Base-by-base conservation (phyloP, 495 filamentous ascomycete genomes). In the Aspergillus sclerotiicarbonarius region DNA sequence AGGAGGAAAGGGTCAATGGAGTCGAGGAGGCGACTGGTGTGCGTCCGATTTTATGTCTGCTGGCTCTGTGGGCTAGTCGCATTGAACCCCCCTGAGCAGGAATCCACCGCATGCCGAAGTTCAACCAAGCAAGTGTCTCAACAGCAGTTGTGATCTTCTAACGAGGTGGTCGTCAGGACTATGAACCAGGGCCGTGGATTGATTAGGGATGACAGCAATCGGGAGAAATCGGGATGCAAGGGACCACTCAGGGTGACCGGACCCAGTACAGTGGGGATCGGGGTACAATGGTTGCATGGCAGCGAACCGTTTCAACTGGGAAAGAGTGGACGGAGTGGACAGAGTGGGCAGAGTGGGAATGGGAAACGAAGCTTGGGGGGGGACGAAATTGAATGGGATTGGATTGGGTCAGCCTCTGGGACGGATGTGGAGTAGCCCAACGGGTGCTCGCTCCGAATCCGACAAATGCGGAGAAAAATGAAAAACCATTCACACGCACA, bases 201-300 rank as follows among this genome's bases (percentile, higher is more conserved):
- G 54, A 45, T 46, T 62, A 50, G 68, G 59, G 64, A 63, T 57
- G 67, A 54, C 56, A 71, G 67, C 63, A 62, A 70, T 76, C 73
- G 73, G 73, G 67, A 76, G 72, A 71, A 76, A 57, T 73, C 73
- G 73, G 73, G 65, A 60, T 57, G 51, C 53, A 61, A 67, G 61
- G 64, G 59, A 56, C 63, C 62, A 65, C 61, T 67, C 57, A 67
- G 67, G 65, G 52, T 51, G 59, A 62, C 62, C 63, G 63, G 63
- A 62, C 63, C 62, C 56, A 59, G 35, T 45, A 58, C 67, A 62
- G 73, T 72, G 71, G 68, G 65, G 67, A 67, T 62, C 44, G 71
- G 66, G 63, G 52, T 43, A 53, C 59, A 51, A 56, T 60, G 54
- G 60, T 59, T 62, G 71, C 70, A 64, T 70, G 73, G 68, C 65